These are phyloP conservation scores for Diaporthe helianthi DNA, from an alignment of 2,329 filamentous ascomycete genomes.

Conservation along the genomic window DNA sequence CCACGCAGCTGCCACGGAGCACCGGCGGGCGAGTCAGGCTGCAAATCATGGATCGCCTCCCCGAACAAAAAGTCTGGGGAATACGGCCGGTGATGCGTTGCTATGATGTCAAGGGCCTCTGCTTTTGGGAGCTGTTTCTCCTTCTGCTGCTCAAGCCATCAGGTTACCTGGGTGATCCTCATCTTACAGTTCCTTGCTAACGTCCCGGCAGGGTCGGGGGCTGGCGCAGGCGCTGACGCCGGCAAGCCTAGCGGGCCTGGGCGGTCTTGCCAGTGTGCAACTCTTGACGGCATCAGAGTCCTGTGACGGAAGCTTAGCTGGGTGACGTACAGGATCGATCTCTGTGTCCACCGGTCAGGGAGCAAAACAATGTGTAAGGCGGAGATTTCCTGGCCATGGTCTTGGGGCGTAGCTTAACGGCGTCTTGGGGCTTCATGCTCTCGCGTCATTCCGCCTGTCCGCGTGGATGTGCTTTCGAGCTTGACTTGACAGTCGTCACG, in stretches of 20 bases:
- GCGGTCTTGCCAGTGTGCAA: background rate
- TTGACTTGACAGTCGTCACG: background rate
- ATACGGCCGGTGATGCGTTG: background rate
- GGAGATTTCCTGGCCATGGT: background rate
- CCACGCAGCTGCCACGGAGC: background rate
- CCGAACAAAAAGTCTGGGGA: constrained; percentile 16
- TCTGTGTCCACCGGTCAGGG: background rate
- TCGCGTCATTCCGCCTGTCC: background rate
- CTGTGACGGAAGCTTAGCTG: constrained; percentile 13
- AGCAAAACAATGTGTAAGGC: constrained; percentile 2
- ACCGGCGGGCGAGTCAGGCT: constrained; percentile 17
- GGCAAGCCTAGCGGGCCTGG: constrained; percentile 10
- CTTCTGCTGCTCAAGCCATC: background rate
- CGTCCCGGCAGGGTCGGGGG: background rate
- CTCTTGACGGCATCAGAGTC: constrained; percentile 1
- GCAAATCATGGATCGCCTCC: constrained; percentile 13
- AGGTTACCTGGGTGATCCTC: constrained; percentile 15
- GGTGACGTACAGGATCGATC: constrained; percentile 21
- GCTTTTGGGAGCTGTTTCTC: background rate
- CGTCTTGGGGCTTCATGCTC: constrained; percentile 3
- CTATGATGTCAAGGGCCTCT: constrained; percentile 18
- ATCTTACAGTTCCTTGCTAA: constrained; percentile 14
- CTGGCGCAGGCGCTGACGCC: background rate
- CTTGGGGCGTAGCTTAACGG: background rate
- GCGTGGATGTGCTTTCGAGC: background rate